Conservation (phyloP, 2,329 filamentous ascomycete species). For the Monosporascus ibericus region DNA sequence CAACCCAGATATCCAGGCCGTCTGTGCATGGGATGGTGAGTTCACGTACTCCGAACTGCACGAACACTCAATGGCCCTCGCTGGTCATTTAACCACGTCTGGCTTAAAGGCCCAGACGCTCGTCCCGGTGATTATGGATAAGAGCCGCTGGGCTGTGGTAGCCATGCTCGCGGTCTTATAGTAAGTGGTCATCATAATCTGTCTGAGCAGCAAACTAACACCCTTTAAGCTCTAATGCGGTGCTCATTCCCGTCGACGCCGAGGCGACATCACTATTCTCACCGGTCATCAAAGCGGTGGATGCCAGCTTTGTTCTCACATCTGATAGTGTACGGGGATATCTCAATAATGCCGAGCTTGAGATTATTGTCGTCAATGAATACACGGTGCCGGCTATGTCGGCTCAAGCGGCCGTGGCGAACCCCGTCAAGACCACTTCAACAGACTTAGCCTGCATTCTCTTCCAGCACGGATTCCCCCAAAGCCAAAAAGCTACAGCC, state of each 20-base stretch:
- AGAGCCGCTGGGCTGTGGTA: conserved; percentile 62
- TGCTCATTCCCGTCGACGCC: conserved; percentile 44
- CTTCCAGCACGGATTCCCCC: conserved; percentile 52
- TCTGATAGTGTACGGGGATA: conserved; percentile 36
- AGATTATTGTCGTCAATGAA: conserved; percentile 36
- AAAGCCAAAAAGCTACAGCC: conserved; percentile 54
- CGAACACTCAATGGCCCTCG: conserved; percentile 21
- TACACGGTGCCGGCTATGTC: conserved; percentile 31
- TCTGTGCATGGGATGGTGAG: conserved; percentile 25
- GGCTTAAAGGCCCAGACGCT: conserved; percentile 31
- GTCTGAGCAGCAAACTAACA: conserved; percentile 1
- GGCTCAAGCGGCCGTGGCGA: conserved; percentile 21
- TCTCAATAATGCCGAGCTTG: conserved; percentile 33
- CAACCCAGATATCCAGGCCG: conserved; percentile 31
- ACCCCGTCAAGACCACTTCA: conserved; percentile 28
- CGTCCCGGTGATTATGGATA: conserved; percentile 63
- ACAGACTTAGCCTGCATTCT: conserved; percentile 54
- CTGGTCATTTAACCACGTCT: conserved; percentile 20
- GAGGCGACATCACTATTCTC: conserved; percentile 36
- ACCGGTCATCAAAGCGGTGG: conserved; percentile 37
- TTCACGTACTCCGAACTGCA: conserved; percentile 24
- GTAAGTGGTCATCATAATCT: conserved; percentile 42
- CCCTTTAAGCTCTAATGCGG: conserved; percentile 34
- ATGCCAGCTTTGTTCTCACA: conserved; percentile 37
- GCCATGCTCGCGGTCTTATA: conserved; percentile 65